phyloP scores from a whole-genome alignment of 192 early-diverging fungal species.

The Podila minutissima region DNA sequence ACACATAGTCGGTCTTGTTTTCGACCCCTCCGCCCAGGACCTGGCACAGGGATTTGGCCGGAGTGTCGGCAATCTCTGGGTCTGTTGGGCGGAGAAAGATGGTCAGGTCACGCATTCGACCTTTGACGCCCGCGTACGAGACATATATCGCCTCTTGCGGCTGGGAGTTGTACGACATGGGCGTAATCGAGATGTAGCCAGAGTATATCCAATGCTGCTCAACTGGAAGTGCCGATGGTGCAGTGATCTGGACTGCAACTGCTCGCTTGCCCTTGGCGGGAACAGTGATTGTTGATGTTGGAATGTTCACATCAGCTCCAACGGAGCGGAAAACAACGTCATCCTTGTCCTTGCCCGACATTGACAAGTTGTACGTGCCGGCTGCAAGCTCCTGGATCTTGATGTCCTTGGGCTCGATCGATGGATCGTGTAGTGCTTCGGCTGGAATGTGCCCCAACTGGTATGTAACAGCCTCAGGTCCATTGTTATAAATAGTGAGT shows the following conservation, averaged over 20 bases:
- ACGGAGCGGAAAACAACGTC: slow-evolving; percentile 4
- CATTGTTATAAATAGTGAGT: slow-evolving; percentile 56
- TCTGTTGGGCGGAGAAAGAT: slow-evolving; percentile 28
- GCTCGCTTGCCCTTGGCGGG: slow-evolving; percentile 12
- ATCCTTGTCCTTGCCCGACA: background rate
- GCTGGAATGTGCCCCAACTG: slow-evolving; percentile 49
- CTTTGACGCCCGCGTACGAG: slow-evolving; percentile 44
- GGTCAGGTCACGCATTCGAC: slow-evolving; percentile 26
- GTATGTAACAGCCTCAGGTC: slow-evolving; percentile 21
- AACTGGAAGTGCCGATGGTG: slow-evolving; percentile 19
- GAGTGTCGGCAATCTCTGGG: background rate
- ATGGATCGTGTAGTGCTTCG: slow-evolving; percentile 44
- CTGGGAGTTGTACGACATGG: background rate
- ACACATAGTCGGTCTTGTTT: slow-evolving; percentile 11
- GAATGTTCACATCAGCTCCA: slow-evolving; percentile 44
- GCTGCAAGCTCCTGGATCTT: slow-evolving; percentile 13
- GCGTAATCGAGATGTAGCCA: slow-evolving; percentile 17
- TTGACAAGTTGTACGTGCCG: slow-evolving; percentile 1
- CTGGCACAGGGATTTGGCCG: slow-evolving; percentile 12
- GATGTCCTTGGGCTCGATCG: slow-evolving; percentile 19
- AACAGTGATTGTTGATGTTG: slow-evolving; percentile 12
- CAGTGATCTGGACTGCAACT: slow-evolving; percentile 41
- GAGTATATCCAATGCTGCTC: slow-evolving; percentile 37
- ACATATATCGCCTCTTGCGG: slow-evolving; percentile 9
- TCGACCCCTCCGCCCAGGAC: background rate